phyloP scores from a whole-genome alignment of 176 grass and related monocot species.

The Eleusine coracana region DNA sequence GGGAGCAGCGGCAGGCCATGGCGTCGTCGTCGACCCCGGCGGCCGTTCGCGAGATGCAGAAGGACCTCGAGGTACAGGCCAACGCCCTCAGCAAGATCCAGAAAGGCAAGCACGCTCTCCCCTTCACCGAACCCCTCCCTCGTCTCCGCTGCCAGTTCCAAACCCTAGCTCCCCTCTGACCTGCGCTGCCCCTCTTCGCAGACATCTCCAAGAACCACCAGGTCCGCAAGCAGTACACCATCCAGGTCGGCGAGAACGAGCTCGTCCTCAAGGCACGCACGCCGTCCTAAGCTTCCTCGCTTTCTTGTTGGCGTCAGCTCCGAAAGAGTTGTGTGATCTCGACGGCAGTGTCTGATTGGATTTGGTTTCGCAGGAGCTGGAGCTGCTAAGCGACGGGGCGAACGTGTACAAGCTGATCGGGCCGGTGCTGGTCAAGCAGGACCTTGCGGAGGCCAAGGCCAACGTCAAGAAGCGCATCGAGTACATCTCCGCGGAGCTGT shows the following conservation, averaged over 20 bases:
- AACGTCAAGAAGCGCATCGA: conserved; percentile 98
- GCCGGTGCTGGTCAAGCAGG: conserved; percentile 93
- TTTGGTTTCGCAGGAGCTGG: conserved; percentile 66
- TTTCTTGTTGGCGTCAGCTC: not conserved
- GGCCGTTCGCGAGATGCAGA: conserved; percentile 76
- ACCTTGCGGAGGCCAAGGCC: conserved; percentile 89
- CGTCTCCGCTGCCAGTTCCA: not conserved
- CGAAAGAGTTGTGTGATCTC: not conserved
- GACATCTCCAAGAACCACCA: conserved; percentile 97
- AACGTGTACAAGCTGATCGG: conserved; percentile 98
- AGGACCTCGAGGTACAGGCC: conserved; percentile 82
- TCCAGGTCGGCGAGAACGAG: conserved; percentile 98
- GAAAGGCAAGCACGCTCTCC: conserved; percentile 54
- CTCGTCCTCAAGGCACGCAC: conserved; percentile 84
- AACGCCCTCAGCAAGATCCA: conserved; percentile 94
- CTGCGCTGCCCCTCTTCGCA: conserved; percentile 37
- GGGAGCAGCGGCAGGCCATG: conserved; percentile 29
- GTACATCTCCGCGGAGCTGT: conserved; percentile 95
- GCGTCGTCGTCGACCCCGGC: conserved; percentile 57
- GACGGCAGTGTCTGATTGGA: conserved; percentile 3
- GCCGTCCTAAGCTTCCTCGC: not conserved
- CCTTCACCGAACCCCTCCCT: not conserved
- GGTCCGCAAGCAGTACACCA: conserved; percentile 98
- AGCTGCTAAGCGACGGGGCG: conserved; percentile 71
- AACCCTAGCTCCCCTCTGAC: conserved; percentile 45